Percentiles rank a stretch among this genome's conserved stretches.
These are phyloP conservation scores for Thermothielavioides terrestris DNA, from an alignment of 495 filamentous ascomycete species.

Conservation along the genomic window DNA sequence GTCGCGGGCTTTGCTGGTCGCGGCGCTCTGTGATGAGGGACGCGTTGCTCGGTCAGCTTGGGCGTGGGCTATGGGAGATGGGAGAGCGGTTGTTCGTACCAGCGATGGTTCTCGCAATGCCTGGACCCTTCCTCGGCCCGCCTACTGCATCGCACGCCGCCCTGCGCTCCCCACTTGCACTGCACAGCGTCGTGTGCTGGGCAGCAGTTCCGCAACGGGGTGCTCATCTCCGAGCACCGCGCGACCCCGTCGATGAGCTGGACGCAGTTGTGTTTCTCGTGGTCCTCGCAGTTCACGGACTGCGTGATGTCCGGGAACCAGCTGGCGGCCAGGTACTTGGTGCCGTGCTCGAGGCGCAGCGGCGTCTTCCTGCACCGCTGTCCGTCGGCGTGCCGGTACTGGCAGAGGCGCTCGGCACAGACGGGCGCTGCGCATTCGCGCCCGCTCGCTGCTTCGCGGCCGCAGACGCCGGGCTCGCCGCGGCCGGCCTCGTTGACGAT, in stretches of 20 bases:
- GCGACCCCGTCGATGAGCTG: not conserved
- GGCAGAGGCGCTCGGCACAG: conserved; percentile 11
- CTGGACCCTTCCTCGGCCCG: not conserved
- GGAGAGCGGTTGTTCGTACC: no score
- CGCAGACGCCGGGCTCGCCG: not conserved
- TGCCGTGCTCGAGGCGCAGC: conserved; percentile 4
- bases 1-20: not conserved
- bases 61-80: no score
- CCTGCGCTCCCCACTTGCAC: not conserved
- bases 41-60: no score
- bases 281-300: not conserved
- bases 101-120: conserved; percentile 2
- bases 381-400: conserved; percentile 1
- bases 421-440: conserved; percentile 1
- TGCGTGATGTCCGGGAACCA: not conserved
- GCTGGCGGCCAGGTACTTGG: not conserved
- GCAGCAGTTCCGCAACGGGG: not conserved
- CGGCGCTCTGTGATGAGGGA: no score
- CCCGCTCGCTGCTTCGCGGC: not conserved
- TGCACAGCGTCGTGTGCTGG: not conserved
- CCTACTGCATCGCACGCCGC: not conserved
- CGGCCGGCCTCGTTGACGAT: conserved; percentile 7
- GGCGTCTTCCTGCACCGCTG: conserved; percentile 1
- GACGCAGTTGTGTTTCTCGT: not conserved
- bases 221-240: not conserved